Percentiles rank a stretch among this genome's conserved stretches.
phyloP scores from a whole-genome alignment of 2,329 filamentous ascomycete genomes.

The Claviceps maximensis region DNA sequence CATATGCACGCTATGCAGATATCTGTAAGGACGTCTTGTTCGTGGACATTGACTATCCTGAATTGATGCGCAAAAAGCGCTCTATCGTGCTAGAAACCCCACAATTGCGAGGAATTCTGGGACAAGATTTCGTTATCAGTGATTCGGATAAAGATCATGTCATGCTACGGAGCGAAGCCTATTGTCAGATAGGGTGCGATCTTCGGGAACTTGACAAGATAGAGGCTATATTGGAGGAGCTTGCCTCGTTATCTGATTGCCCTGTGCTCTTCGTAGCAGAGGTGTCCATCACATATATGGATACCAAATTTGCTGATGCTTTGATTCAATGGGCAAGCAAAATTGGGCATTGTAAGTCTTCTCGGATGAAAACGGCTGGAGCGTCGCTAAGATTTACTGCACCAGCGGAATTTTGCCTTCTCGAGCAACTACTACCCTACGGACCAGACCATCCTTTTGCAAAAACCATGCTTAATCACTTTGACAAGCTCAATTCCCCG shows the following conservation, averaged over 20 bases:
- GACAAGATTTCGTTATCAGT: constrained; percentile 17
- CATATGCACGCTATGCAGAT: constrained; percentile 51
- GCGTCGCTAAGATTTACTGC: constrained; percentile 1
- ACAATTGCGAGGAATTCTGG: constrained; percentile 34
- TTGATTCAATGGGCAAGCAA: constrained; percentile 67
- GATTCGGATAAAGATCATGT: constrained; percentile 31
- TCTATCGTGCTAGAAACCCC: constrained; percentile 50
- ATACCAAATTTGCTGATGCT: constrained; percentile 55
- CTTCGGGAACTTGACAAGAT: constrained; percentile 54
- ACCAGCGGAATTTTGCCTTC: constrained; percentile 64
- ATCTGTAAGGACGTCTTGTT: constrained; percentile 50
- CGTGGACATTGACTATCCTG: constrained; percentile 75
- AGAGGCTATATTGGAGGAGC: constrained; percentile 40
- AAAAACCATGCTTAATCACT: constrained; percentile 71
- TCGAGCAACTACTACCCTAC: constrained; percentile 77
- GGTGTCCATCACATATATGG: constrained; percentile 86
- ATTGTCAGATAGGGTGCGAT: constrained; percentile 72
- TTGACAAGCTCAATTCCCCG: constrained; percentile 65
- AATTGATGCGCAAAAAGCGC: constrained; percentile 64
- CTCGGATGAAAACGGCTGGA: background rate
- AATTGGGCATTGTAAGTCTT: constrained; percentile 49
- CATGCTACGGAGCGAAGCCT: constrained; percentile 53
- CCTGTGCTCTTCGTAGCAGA: constrained; percentile 73
- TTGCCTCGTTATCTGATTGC: constrained; percentile 44
- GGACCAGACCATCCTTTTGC: constrained; percentile 73